phyloP scores from a whole-genome alignment of 768 basidiomycete species.

The Leucocoprinus birnbaumii region DNA sequence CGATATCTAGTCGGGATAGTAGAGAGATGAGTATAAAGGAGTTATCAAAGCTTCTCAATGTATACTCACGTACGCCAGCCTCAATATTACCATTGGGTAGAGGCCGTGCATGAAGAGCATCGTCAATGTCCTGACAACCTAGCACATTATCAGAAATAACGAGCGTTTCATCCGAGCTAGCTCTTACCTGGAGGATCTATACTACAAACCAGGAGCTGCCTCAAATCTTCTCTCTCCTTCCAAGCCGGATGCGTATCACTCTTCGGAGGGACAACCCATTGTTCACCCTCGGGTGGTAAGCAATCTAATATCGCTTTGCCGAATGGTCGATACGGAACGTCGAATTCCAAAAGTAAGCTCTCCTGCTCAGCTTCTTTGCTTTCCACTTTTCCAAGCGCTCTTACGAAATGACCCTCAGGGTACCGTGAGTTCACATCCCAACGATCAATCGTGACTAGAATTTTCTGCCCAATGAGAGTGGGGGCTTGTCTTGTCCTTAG shows the following conservation, averaged over 20 bases:
- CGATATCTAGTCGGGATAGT: constrained; percentile 69
- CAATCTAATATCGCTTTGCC: constrained; percentile 94
- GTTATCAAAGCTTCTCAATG: background rate
- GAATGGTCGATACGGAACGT: constrained; percentile 94
- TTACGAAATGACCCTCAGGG: constrained; percentile 96
- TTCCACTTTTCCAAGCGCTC: constrained; percentile 86
- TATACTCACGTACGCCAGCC: constrained; percentile 91
- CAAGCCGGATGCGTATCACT: constrained; percentile 44
- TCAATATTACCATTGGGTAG: constrained; percentile 94
- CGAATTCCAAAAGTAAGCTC: constrained; percentile 89
- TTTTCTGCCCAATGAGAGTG: constrained; percentile 85
- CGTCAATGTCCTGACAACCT: constrained; percentile 99
- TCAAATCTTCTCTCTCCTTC: constrained; percentile 84
- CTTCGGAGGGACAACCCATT: constrained; percentile 91
- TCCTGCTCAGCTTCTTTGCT: constrained; percentile 97
- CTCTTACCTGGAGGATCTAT: constrained; percentile 89
- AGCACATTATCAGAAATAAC: background rate
- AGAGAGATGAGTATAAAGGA: too few relatives aligned
- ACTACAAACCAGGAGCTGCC: constrained; percentile 86
- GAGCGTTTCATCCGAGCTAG: background rate
- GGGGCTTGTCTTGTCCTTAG: constrained; percentile 95
- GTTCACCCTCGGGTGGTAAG: constrained; percentile 84
- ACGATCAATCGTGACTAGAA: constrained; percentile 90
- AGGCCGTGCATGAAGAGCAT: constrained; percentile 87
- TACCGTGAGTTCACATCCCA: constrained; percentile 89